phyloP scores from a whole-genome alignment of 345 rosid species.

The Hibiscus syriacus region DNA sequence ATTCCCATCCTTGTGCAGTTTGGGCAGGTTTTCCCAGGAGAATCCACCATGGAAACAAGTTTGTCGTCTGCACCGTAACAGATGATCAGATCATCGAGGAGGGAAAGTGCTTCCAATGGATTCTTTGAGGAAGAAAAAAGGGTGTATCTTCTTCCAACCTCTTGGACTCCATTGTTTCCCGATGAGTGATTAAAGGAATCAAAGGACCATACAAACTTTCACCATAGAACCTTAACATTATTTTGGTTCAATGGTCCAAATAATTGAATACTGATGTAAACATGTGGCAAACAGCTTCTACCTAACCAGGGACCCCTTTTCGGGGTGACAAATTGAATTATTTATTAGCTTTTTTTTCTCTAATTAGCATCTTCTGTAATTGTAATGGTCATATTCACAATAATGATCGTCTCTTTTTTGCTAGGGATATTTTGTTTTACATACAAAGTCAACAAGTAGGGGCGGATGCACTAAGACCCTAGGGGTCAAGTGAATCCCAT shows the following conservation, averaged over 20 bases:
- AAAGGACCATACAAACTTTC: background rate
- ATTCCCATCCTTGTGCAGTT: constrained; percentile 33
- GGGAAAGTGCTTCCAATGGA: constrained; percentile 45
- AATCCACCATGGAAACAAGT: constrained; percentile 75
- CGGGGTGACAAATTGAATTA: background rate
- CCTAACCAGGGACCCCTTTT: background rate
- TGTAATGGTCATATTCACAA: background rate
- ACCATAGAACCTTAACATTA: background rate
- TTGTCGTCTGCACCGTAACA: constrained; percentile 68
- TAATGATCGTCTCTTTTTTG: background rate
- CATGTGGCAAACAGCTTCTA: constrained; percentile 7
- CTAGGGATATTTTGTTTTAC: background rate
- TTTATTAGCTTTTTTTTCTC: background rate
- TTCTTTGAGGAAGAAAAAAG: constrained; percentile 53
- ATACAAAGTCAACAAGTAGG: constrained; percentile 6
- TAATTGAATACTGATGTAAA: background rate
- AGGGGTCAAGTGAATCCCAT: too few relatives aligned
- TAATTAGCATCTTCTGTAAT: background rate
- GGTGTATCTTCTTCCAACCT: constrained; percentile 43
- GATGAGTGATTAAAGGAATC: constrained; percentile 23
- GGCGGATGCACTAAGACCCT: too few relatives aligned
- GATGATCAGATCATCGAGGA: constrained; percentile 61
- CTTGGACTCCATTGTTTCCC: constrained; percentile 49
- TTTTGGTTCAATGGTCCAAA: background rate
- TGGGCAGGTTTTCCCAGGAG: constrained; percentile 97